Evolutionary conservation across 345 rosid species (phyloP).

Genomic region (Citrus medica): DNA sequence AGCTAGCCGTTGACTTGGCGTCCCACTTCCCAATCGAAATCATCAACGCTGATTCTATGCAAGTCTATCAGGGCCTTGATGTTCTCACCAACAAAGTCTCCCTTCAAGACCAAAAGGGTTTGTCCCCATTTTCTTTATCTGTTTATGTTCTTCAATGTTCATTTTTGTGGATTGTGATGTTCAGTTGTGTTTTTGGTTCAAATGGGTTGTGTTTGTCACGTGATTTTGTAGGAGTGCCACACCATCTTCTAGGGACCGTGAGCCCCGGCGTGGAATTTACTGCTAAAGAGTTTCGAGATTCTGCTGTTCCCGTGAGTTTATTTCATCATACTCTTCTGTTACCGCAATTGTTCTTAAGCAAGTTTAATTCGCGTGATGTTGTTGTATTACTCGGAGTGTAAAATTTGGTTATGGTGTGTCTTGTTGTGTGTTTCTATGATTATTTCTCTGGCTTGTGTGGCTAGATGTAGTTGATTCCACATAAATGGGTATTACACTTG

Average conservation of each 20-base stretch:
- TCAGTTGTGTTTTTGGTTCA: background rate
- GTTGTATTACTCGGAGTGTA: background rate
- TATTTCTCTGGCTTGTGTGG: background rate
- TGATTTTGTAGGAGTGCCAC: constrained; percentile 59
- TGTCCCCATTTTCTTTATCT: background rate
- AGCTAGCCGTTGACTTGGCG: constrained; percentile 80
- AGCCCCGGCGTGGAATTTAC: constrained; percentile 68
- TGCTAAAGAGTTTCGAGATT: constrained; percentile 69
- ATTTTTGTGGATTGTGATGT: background rate
- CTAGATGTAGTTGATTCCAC: background rate
- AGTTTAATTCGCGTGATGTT: background rate
- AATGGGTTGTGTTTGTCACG: background rate
- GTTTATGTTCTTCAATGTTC: background rate
- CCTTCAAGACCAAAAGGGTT: constrained; percentile 62
- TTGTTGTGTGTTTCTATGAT: background rate
- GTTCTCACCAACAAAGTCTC: constrained; percentile 88
- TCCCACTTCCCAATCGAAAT: constrained; percentile 68
- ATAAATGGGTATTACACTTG: background rate
- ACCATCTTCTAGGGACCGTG: constrained; percentile 78
- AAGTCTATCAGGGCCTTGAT: constrained; percentile 81
- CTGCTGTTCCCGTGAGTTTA: constrained; percentile 65
- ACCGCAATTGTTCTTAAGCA: background rate
- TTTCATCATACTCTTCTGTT: background rate
- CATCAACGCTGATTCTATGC: constrained; percentile 98
- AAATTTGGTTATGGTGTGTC: background rate